These are phyloP conservation scores for Primulina eburnea DNA, from an alignment of 257 asterid genomes.

Conservation along the genomic window DNA sequence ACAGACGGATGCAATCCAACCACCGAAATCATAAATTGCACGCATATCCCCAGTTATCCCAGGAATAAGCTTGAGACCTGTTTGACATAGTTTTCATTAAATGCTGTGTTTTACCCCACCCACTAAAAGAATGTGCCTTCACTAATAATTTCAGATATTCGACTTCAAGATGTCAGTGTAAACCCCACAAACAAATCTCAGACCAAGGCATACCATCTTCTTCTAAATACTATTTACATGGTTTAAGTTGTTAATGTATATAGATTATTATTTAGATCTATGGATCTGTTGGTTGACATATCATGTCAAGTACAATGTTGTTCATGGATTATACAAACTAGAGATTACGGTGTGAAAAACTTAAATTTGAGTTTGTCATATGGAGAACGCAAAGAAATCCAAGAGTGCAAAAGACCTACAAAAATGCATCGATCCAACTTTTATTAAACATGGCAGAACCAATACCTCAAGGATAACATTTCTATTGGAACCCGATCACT, in stretches of 20 bases:
- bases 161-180: neutral
- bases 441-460: no score
- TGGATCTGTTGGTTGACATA: no score
- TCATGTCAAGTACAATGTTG: no score
- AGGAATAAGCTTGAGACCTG: neutral
- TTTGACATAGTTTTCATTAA: neutral
- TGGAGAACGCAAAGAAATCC: no score
- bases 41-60: neutral
- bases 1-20: neutral
- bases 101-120: neutral
- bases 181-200: neutral
- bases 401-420: no score
- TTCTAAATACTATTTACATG: neutral
- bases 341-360: no score
- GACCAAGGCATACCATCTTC: neutral
- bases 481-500: no score
- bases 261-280: neutral
- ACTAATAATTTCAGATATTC: neutral
- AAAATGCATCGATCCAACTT: no score
- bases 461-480: no score
- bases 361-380: no score
- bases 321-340: no score
- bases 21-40: neutral
- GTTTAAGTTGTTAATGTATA: neutral
- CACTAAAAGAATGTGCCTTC: neutral